phyloP scores from a whole-genome alignment of 805 yeast species.

The Yamadazyma insecticola region DNA sequence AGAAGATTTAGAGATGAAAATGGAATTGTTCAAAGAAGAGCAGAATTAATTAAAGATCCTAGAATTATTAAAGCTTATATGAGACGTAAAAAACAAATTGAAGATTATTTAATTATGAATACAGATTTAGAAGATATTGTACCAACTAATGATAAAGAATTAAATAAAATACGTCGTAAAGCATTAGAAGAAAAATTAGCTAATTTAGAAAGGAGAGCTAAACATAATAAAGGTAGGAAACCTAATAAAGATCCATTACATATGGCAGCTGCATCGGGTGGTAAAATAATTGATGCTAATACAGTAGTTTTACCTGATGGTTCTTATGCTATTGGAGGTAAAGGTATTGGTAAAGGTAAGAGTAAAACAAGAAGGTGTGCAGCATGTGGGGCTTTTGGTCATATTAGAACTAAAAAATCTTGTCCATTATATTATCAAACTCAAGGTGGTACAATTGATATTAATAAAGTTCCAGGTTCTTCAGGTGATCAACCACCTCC shows the following conservation, averaged over 20 bases:
- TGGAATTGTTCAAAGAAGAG: constrained; percentile 77
- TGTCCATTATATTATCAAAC: constrained; percentile 71
- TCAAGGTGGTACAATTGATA: constrained; percentile 5
- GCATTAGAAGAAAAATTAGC: constrained; percentile 80
- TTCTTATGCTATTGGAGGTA: constrained; percentile 49
- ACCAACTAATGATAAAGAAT: constrained; percentile 80
- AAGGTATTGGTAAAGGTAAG: constrained; percentile 69
- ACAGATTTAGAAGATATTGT: constrained; percentile 68
- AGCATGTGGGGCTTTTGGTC: constrained; percentile 93
- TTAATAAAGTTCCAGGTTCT: too few relatives aligned
- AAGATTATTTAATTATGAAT: constrained; percentile 48
- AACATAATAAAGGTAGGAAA: constrained; percentile 29
- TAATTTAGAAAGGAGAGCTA: constrained; percentile 64
- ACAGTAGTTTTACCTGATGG: constrained; percentile 42
- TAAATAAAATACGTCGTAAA: constrained; percentile 70
- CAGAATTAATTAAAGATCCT: constrained; percentile 78
- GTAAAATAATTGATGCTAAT: constrained; percentile 38
- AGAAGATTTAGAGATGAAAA: constrained; percentile 79
- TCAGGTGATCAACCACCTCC: too few relatives aligned
- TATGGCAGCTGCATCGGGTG: constrained; percentile 41
- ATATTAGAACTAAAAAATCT: constrained; percentile 83
- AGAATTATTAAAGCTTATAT: constrained; percentile 83
- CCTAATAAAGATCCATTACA: constrained; percentile 27
- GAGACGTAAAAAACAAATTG: constrained; percentile 61
- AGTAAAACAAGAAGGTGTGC: constrained; percentile 81